Base-by-base conservation (phyloP, 257 asterid species). In the Cordia subcordata region DNA sequence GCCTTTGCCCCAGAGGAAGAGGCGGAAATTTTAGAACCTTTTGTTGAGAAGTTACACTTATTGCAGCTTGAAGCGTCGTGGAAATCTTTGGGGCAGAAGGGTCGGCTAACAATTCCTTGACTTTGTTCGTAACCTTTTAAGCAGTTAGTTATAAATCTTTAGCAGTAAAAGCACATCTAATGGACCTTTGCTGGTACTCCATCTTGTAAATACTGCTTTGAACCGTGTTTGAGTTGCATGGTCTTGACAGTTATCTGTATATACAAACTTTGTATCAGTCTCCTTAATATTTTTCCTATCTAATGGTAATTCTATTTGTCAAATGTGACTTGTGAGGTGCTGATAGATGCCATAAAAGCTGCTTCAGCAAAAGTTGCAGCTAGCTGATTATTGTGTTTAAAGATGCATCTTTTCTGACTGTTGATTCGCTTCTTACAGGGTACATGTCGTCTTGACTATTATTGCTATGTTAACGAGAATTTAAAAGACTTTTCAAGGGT, bases 1-100 rank as follows among this genome's bases (percentile, higher is more conserved):
- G 96, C 88, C 21, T 87, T 90, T 64, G 96, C 96, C 18, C 98
- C 98, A 3, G 98, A 90, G 70, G 96, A 87, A 68, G 94, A 90
- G 66, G 84, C 85, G 0, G 72, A 79, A 61, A 80, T 85, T 42
- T 69, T 90, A 18, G 96, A 85, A 61, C 84, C 89, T 19, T 90
- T 90, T 53, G 86, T 87, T 38, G 96, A 90, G 76, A 90, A 85
- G 59, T 27, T 90, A 67, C 96, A 90, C 57, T 72, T 90, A 53
- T 62, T 90, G 79, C 78, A 79, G 57, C 82, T 83, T 9, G 95
- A 83, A 64, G 63, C 77, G 0, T 82, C 95, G 0, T 88, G 94
- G 95, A 78, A 79, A 66, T 74, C 86, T 15, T 63, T 72, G 61
- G 88, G 87, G 45, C 74, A 68, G 47, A 78, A 79, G 67, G 85